Conservation (phyloP, 106 monocot genomes). For the Dendrobium huoshanense region DNA sequence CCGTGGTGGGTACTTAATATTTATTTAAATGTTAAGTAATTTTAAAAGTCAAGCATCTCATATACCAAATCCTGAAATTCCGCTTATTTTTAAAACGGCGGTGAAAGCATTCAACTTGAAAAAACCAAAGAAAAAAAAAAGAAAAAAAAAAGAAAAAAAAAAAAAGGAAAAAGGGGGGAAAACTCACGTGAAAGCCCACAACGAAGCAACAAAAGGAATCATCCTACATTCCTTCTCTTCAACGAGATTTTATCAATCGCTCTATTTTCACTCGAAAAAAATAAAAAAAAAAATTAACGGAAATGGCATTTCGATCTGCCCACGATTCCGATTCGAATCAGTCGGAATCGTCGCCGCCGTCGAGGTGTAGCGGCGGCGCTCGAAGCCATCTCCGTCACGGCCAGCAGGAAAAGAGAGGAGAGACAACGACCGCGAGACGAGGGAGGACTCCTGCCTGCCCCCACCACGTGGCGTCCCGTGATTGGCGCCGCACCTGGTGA, state of each 20-base stretch:
- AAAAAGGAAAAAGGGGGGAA: background rate
- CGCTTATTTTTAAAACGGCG: too few relatives aligned
- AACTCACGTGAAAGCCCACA: background rate
- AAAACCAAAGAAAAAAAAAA: too few relatives aligned
- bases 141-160: too few relatives aligned
- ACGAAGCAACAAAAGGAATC: background rate
- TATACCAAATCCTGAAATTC: too few relatives aligned
- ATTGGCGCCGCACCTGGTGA: constrained; percentile 11
- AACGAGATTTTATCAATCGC: background rate
- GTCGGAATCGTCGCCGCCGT: constrained; percentile 1
- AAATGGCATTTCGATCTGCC: background rate
- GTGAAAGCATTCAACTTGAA: too few relatives aligned
- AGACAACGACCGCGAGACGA: constrained; percentile 3
- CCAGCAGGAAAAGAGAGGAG: background rate
- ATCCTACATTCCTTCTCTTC: background rate
- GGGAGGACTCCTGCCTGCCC: constrained; percentile 1
- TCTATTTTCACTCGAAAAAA: background rate
- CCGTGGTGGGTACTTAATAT: too few relatives aligned
- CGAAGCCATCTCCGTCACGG: background rate
- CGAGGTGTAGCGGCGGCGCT: background rate
- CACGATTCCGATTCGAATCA: background rate
- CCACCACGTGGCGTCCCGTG: constrained; percentile 10
- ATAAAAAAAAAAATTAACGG: background rate
- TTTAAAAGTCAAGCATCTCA: too few relatives aligned
- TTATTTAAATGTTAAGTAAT: too few relatives aligned